phyloP scores from a whole-genome alignment of 2,329 filamentous ascomycete species.

The Helotiales sp. region DNA sequence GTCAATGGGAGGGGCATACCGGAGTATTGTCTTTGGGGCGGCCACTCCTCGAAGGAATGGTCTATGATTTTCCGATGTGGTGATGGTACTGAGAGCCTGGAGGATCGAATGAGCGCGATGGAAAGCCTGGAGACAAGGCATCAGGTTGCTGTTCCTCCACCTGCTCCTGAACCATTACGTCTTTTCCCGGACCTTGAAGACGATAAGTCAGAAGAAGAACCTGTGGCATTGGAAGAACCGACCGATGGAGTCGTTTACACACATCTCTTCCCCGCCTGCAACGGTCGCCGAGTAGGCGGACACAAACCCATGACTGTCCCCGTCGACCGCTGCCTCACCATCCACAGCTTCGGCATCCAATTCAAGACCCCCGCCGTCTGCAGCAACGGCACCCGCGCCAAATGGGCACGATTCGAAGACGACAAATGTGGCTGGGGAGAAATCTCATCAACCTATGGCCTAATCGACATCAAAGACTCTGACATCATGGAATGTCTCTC shows the following conservation, averaged over 20 bases:
- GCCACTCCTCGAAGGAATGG: conserved; percentile 17
- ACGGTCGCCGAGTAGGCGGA: not conserved
- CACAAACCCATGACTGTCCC: conserved; percentile 10
- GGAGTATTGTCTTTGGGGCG: conserved; percentile 14
- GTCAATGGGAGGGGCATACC: not conserved
- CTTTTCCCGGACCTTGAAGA: not conserved
- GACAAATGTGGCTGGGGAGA: conserved; percentile 20
- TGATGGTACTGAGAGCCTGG: conserved; percentile 1
- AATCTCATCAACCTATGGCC: conserved; percentile 13
- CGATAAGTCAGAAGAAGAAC: not conserved
- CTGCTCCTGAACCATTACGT: not conserved
- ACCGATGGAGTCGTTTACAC: conserved; percentile 3
- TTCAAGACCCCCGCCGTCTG: conserved; percentile 23
- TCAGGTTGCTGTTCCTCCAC: conserved; percentile 16
- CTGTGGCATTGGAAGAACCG: not conserved
- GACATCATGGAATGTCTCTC: conserved; percentile 26
- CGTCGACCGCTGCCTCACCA: conserved; percentile 24
- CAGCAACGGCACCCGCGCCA: conserved; percentile 25
- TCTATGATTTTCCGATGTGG: conserved; percentile 27
- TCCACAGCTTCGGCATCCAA: conserved; percentile 5
- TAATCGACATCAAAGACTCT: conserved; percentile 23
- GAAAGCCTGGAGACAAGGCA: conserved; percentile 16
- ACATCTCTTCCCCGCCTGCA: conserved; percentile 9
- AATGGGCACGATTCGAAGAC: conserved; percentile 27
- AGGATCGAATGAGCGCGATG: conserved; percentile 5